Percentiles rank a stretch among this genome's conserved stretches.
Evolutionary conservation across 2,329 filamentous ascomycete species (phyloP).

Genomic region (Dothiorella sarmentorum): DNA sequence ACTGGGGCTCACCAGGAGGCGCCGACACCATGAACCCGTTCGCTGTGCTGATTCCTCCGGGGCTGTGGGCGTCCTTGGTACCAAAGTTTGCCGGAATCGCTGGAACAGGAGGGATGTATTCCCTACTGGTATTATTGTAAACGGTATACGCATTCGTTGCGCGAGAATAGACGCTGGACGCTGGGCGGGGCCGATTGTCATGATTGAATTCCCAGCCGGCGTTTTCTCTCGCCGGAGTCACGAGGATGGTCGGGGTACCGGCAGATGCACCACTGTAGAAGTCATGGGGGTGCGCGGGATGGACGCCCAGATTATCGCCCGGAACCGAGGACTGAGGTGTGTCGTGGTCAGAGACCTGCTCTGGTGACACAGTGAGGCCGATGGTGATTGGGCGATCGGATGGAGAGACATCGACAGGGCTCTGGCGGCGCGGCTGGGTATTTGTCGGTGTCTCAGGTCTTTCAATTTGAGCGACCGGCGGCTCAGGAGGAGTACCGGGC

Average conservation of each 20-base stretch:
- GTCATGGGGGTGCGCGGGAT: conserved; percentile 32
- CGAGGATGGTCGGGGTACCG: conserved; percentile 50
- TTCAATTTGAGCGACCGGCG: neutral
- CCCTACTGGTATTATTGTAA: conserved; percentile 27
- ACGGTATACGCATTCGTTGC: conserved; percentile 39
- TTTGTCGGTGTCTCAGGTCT: neutral
- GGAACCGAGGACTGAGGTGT: neutral
- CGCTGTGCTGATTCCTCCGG: conserved; percentile 2
- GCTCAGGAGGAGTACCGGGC: conserved; percentile 2
- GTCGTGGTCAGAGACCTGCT: conserved; percentile 40
- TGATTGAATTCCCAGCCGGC: conserved; percentile 54
- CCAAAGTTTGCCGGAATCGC: conserved; percentile 17
- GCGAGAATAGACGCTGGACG: conserved; percentile 63
- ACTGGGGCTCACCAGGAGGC: conserved; percentile 25
- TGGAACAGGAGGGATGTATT: conserved; percentile 49
- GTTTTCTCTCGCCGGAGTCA: conserved; percentile 51
- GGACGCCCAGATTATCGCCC: neutral
- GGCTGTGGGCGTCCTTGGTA: neutral
- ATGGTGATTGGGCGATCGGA: conserved; percentile 70
- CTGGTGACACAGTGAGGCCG: conserved; percentile 63
- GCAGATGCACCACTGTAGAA: conserved; percentile 37
- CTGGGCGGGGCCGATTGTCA: conserved; percentile 50
- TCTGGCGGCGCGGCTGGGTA: neutral
- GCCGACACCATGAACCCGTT: conserved; percentile 1
- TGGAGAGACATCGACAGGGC: conserved; percentile 57